A percentile compares a stretch with the other conserved stretches of the same genome.
Conservation (phyloP, 371 early-diverging fungal genomes). For the Chytridium lagenaria region DNA sequence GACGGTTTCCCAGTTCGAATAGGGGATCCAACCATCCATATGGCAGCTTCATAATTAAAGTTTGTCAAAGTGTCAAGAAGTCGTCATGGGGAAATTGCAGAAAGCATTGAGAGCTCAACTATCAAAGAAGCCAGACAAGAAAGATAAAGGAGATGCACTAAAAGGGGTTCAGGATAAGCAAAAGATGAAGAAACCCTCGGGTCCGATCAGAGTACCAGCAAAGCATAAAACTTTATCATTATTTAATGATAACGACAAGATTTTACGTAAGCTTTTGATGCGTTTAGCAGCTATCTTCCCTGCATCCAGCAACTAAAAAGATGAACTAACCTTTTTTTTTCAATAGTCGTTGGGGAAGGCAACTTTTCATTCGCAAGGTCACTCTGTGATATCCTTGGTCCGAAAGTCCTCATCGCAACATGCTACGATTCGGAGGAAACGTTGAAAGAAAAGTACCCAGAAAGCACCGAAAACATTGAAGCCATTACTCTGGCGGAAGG, state of each 20-base stretch:
- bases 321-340: too few species aligned
- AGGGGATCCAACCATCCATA: background rate
- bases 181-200: background rate
- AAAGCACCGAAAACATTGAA: conserved; percentile 70
- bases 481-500: conserved; percentile 50
- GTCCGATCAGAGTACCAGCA: too few species aligned
- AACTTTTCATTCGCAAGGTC: conserved; percentile 86
- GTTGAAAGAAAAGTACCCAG: conserved; percentile 76
- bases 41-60: background rate
- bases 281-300: background rate
- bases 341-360: conserved; percentile 54
- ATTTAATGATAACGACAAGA: background rate
- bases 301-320: too few species aligned
- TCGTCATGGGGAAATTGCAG: background rate
- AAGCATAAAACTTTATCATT: too few species aligned
- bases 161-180: background rate
- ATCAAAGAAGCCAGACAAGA: background rate
- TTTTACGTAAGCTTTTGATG: background rate
- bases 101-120: background rate
- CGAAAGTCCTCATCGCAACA: conserved; percentile 69
- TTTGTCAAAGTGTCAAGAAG: background rate
- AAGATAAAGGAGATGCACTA: background rate
- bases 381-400: conserved; percentile 59
- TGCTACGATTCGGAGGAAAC: conserved; percentile 74
- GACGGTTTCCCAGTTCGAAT: background rate